A percentile compares a stretch with the other conserved stretches of the same genome.
These are phyloP conservation scores for Discostella stelligeroides DNA, from an alignment of 108 stramenopile species.

Conservation along the genomic window DNA sequence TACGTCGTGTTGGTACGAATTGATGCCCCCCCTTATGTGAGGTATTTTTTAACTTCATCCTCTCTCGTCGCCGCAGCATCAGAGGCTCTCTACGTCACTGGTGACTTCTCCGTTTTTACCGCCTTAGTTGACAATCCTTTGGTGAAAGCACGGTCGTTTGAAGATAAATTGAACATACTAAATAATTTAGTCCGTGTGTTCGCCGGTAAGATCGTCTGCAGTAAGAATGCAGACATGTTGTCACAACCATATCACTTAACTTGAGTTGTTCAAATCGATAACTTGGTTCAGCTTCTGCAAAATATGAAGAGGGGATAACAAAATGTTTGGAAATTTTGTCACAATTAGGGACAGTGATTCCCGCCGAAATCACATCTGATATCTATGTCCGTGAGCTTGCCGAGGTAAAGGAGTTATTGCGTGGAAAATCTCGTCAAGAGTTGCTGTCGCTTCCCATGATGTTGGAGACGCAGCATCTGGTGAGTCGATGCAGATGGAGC, in stretches of 20 bases:
- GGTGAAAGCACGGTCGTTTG: slow-evolving; percentile 20
- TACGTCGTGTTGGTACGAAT: background rate
- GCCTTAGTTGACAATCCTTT: slow-evolving; percentile 27
- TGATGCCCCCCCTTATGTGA: too few relatives aligned
- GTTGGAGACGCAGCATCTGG: slow-evolving; percentile 27
- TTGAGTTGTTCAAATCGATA: background rate
- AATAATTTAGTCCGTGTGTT: slow-evolving; percentile 38
- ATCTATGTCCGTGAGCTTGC: slow-evolving; percentile 9
- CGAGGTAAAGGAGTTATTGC: slow-evolving; percentile 21
- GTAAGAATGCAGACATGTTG: slow-evolving; percentile 1
- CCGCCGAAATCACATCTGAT: slow-evolving; percentile 18
- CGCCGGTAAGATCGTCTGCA: background rate
- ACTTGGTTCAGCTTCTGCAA: background rate
- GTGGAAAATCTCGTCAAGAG: slow-evolving; percentile 15
- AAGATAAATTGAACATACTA: slow-evolving; percentile 43
- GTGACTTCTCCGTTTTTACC: slow-evolving; percentile 26
- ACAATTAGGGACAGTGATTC: slow-evolving; percentile 34
- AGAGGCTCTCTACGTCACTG: slow-evolving; percentile 48
- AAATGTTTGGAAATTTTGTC: slow-evolving; percentile 36
- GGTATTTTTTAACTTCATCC: background rate
- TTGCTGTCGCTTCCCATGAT: slow-evolving; percentile 36
- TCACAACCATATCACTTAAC: too few relatives aligned
- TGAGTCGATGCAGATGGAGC: background rate
- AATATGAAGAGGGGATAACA: slow-evolving; percentile 32
- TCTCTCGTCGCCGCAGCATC: slow-evolving; percentile 14